phyloP scores from a whole-genome alignment of 2,329 filamentous ascomycete species.

The Fusarium penzigii region DNA sequence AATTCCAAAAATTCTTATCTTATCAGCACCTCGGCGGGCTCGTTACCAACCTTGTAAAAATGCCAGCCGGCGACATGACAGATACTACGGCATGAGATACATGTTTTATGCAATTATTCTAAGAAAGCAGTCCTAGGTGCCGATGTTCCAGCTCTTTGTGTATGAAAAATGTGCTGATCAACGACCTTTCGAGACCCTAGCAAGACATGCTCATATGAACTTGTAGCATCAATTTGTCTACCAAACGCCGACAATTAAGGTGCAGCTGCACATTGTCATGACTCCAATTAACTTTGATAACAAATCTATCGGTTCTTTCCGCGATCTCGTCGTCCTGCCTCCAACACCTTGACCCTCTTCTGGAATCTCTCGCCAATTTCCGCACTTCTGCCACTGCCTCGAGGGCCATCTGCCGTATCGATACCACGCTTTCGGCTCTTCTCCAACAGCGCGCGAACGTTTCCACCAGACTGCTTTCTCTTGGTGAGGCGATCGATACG shows the following conservation, averaged over 20 bases:
- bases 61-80: background rate
- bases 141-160: no score
- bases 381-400: conserved; percentile 58
- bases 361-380: conserved; percentile 75
- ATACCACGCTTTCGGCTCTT: conserved; percentile 81
- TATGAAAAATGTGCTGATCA: no score
- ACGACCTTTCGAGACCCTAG: no score
- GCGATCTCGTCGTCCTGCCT: conserved; percentile 46
- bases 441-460: conserved; percentile 67
- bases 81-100: no score
- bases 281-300: conserved; percentile 3
- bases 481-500: conserved; percentile 82
- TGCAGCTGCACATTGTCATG: no score
- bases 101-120: no score
- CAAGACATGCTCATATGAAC: no score
- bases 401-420: conserved; percentile 68
- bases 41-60: background rate
- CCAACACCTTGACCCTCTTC: conserved; percentile 64
- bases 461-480: conserved; percentile 60
- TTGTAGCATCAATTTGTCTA: no score
- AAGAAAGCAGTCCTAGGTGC: no score
- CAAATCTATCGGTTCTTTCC: conserved; percentile 41
- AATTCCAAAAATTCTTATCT: conserved; percentile 21
- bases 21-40: conserved; percentile 10
- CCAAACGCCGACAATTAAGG: no score